These are phyloP conservation scores for Mycena maculata DNA, from an alignment of 768 basidiomycete genomes.

Conservation along the genomic window DNA sequence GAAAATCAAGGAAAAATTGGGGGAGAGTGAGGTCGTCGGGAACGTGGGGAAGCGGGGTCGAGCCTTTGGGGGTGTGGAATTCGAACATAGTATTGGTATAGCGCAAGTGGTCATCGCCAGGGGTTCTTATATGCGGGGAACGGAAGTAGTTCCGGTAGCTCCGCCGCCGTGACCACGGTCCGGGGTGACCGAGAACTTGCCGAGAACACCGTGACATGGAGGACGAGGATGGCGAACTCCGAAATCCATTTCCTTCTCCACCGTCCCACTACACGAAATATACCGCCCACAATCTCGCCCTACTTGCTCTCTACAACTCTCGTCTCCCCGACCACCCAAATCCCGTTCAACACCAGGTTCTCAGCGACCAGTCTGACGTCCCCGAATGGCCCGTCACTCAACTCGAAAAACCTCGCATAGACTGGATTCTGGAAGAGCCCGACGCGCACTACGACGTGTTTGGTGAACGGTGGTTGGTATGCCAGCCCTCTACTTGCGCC, in stretches of 20 bases:
- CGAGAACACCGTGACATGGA: no score
- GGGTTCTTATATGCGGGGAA: not conserved
- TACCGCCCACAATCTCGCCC: slow-evolving; percentile 76
- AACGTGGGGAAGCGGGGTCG: slow-evolving; percentile 52
- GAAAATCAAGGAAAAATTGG: slow-evolving; percentile 69
- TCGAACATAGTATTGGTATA: not conserved
- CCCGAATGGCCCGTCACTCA: slow-evolving; percentile 82
- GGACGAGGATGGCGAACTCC: slow-evolving; percentile 80
- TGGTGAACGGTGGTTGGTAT: slow-evolving; percentile 92
- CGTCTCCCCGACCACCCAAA: slow-evolving; percentile 58
- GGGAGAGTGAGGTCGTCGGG: slow-evolving; percentile 74
- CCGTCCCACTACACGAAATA: slow-evolving; percentile 87
- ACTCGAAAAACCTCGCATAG: slow-evolving; percentile 87
- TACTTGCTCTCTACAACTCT: slow-evolving; percentile 72
- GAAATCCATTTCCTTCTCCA: slow-evolving; percentile 91
- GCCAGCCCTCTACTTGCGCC: slow-evolving; percentile 42
- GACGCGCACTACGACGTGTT: slow-evolving; percentile 79
- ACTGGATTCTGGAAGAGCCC: slow-evolving; percentile 91
- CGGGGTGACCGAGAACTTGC: not conserved
- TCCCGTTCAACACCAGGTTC: slow-evolving; percentile 68
- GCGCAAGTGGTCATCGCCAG: not conserved
- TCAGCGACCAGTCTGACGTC: slow-evolving; percentile 77
- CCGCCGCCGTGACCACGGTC: no score
- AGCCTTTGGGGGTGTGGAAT: slow-evolving; percentile 11
- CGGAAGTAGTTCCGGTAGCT: no score